A percentile compares a stretch with the other conserved stretches of the same genome.
Conservation (phyloP, 805 yeast genomes). For the Saccharomycopsis babjevae region DNA sequence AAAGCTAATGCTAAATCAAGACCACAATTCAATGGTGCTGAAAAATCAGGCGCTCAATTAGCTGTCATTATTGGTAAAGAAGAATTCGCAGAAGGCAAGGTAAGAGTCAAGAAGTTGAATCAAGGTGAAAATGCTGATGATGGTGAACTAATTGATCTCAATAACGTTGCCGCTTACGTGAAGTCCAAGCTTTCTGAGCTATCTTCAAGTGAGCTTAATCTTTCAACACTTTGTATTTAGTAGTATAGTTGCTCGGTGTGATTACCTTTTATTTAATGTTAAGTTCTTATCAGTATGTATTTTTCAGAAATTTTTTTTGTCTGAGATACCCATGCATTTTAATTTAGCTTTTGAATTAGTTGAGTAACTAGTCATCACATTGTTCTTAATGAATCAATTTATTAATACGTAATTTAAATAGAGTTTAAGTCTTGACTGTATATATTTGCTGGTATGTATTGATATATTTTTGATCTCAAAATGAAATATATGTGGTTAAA, state of each 20-base stretch:
- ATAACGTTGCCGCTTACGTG: conserved; percentile 45
- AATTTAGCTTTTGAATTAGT: too few relatives aligned
- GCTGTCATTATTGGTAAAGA: conserved; percentile 95
- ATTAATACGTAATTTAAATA: neutral
- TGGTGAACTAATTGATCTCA: conserved; percentile 67
- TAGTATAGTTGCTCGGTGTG: too few relatives aligned
- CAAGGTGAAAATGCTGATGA: conserved; percentile 81
- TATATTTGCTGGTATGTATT: neutral
- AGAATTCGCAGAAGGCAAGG: conserved; percentile 70
- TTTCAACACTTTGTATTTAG: neutral
- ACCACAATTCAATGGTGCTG: conserved; percentile 97
- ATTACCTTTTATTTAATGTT: too few relatives aligned
- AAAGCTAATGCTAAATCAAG: conserved; percentile 90
- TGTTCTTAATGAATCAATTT: too few relatives aligned
- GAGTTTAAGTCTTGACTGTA: neutral
- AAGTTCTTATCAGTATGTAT: too few relatives aligned
- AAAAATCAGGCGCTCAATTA: conserved; percentile 79
- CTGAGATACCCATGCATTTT: too few relatives aligned
- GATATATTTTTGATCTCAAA: neutral
- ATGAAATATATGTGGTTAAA: neutral
- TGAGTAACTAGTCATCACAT: too few relatives aligned
- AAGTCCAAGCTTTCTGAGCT: conserved; percentile 41
- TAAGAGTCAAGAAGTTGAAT: conserved; percentile 82
- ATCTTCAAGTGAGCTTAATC: neutral
- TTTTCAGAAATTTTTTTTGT: too few relatives aligned